phyloP scores from a whole-genome alignment of 2,329 filamentous ascomycete species.

The Parafenestella ontariensis region DNA sequence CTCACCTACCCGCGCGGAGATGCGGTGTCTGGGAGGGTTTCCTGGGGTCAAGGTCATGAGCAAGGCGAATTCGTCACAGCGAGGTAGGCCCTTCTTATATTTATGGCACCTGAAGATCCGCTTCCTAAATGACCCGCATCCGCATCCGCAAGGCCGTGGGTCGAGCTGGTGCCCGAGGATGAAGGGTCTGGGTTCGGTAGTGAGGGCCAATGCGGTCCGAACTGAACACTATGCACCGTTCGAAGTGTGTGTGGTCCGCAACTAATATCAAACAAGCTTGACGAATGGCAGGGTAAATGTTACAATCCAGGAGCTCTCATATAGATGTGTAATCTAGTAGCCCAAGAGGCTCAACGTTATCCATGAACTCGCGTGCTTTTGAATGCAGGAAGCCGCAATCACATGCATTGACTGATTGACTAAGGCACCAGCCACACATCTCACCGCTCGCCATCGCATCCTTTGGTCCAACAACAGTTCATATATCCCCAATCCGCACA shows the following conservation, averaged over 20 bases:
- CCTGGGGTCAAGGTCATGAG: constrained; percentile 26
- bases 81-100: constrained; percentile 35
- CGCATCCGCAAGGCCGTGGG: constrained; percentile 29
- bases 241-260: too few relatives aligned
- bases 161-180: constrained; percentile 28
- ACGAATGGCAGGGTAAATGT: too few relatives aligned
- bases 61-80: constrained; percentile 14
- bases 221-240: background rate
- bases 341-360: constrained; percentile 1
- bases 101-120: constrained; percentile 17
- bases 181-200: background rate
- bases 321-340: too few relatives aligned
- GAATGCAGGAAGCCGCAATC: constrained; percentile 22
- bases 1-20: constrained; percentile 20
- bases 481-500: constrained; percentile 4
- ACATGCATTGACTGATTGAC: constrained; percentile 29
- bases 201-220: background rate
- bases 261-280: too few relatives aligned
- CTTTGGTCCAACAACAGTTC: constrained; percentile 14
- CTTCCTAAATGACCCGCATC: constrained; percentile 36
- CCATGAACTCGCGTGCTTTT: constrained; percentile 11
- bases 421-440: constrained; percentile 36
- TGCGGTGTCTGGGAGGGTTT: constrained; percentile 25
- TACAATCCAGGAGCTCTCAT: too few relatives aligned
- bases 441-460: constrained; percentile 26